Base-by-base conservation (phyloP, 169 alveolate species). In the Plasmodium relictum region DNA sequence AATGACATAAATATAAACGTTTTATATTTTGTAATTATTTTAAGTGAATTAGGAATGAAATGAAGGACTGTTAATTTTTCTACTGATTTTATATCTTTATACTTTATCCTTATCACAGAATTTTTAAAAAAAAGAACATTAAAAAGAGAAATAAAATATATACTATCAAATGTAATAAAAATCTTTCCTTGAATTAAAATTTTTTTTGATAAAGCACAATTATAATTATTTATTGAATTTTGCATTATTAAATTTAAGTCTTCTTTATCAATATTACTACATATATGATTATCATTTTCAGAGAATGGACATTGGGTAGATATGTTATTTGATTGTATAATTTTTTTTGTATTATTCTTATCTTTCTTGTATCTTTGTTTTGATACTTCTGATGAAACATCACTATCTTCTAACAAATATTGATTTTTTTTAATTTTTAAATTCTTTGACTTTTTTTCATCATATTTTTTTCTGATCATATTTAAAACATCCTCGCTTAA, bases 1-100 rank as follows among this genome's bases (percentile, higher is more conserved):
- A 76, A 76, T 37, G 88, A 45, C 20, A 74, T 76, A 41, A 76
- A 76, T 6, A 50, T 20, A 54, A 76, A 76, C 4, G 88, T 62
- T 54, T 22, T 44, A 22, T 63, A 56, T 48, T 76, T 65, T 9
- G 50, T 66, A 9, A 45, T 41, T 16, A 76, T 63, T 63, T 76
- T 76, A 31, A 76, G 50, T 9, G 70, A 45, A 10, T 76, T 65
- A 1, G 78, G 76, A 6, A 76, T 62, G 14, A 76, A 62, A 54
- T 76, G 42, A 12, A 76, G 45, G 12, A 45, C 65, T 9, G 48
- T 44, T 8, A 65, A 14, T 26, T 63, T 76, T 54, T 76, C 24
- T 44, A 62, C 68, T n/a, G 69, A 48, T 44, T 10, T 42, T 20
- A 76, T 62, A 12, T 59, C 62, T 10, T 62, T 54, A 56, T 62